Evolutionary conservation across 164 flowering plant genomes (phyloP), one percentile per base, ranked within the genome.

Genomic region (Aristolochia californica): DNA sequence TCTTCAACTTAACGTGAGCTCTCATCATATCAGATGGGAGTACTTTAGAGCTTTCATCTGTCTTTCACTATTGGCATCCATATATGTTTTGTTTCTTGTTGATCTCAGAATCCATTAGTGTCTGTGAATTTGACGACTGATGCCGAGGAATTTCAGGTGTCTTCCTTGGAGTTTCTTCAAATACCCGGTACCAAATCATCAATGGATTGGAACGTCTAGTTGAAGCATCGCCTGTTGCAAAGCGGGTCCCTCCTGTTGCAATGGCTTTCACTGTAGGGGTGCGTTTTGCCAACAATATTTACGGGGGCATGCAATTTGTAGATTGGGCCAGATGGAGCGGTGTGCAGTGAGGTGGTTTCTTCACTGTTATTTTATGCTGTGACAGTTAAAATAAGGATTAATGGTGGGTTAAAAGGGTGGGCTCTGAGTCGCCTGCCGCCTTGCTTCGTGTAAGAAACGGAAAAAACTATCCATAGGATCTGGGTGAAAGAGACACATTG

Each of bases 261-360:
- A 57, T 87, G 94, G 96, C 95, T 55, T 89, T 89, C 73, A 87
- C 99, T 1, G 84, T 89, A 20, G 99, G 99, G 20, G 90, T 87
- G 53, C 77, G 97, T 45, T 85, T 87, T 56, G 95, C 90, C 59
- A 93, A 89, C 76, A 93, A 93, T 53, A 63, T 83, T 7, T 93
- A 87, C 59, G 97, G 91, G 38, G 99, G 96, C 13, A 85, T 93
- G 97, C 96, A 87, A 77, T 93, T 93, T 63, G 87, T 93, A 15
- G 97, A 93, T 53, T 93, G 96, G 99, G 99, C 98, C 45, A 83
- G 72, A 68, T 81, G 67, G 90, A 85, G 96, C 57, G 99, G 99
- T 16, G 87, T 83, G 55, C 99, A 93, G 57, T 93, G 79, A 62
- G 43, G 30, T 18, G 18, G 53, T 27, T 26, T 27, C 43, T 5